Conservation (phyloP, 2,329 filamentous ascomycete species). For the Fusarium irregulare region DNA sequence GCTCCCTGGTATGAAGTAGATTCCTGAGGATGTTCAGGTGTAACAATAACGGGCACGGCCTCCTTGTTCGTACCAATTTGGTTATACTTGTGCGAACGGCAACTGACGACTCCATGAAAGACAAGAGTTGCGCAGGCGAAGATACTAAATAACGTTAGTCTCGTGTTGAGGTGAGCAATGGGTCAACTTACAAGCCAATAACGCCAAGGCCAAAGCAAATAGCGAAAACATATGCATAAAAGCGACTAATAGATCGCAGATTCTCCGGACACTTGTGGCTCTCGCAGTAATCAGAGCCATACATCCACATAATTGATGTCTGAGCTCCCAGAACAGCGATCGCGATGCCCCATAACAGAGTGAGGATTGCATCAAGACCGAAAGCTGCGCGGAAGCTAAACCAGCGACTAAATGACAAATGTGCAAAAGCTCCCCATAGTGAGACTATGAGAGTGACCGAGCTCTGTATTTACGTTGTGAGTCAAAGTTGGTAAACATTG, state of each 20-base stretch:
- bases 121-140: constrained; percentile 57
- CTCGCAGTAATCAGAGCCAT: constrained; percentile 38
- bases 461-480: constrained; percentile 31
- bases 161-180: rapidly evolving
- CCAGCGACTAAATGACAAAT: constrained; percentile 52
- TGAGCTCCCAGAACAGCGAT: constrained; percentile 56
- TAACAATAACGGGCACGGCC: not conserved
- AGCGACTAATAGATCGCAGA: not conserved
- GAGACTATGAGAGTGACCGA: constrained; percentile 58
- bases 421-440: constrained; percentile 61
- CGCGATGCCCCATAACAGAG: constrained; percentile 64
- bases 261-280: constrained; percentile 39
- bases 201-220: constrained; percentile 56
- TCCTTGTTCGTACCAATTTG: constrained; percentile 18
- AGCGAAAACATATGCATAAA: constrained; percentile 48
- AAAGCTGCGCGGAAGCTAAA: constrained; percentile 68
- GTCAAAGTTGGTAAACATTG: rapidly evolving
- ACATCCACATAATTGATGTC: constrained; percentile 45
- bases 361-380: constrained; percentile 61
- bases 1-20: constrained; percentile 7
- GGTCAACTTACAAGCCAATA: constrained; percentile 56
- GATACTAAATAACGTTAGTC: constrained; percentile 47
- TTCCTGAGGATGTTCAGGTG: not conserved
- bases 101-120: constrained; percentile 55
- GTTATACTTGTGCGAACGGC: constrained; percentile 55